Percentiles rank a stretch among this genome's conserved stretches.
phyloP scores from a whole-genome alignment of 2,329 filamentous ascomycete species.

The Westerdykella ornata region DNA sequence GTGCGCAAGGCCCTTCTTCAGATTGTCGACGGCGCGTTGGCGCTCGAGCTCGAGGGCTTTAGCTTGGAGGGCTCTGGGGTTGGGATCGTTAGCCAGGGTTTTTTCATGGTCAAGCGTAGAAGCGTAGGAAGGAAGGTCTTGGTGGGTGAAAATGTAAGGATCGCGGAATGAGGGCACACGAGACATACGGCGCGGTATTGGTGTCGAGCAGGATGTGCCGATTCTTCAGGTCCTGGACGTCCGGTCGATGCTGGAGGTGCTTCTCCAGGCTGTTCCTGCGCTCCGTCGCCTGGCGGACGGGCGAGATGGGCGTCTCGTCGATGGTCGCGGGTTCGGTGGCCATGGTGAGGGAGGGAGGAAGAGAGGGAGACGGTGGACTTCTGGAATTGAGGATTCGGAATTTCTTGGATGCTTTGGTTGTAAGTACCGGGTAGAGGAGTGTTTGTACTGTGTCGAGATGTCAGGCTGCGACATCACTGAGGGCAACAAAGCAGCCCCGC shows the following conservation, averaged over 20 bases:
- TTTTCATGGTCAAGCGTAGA: neutral
- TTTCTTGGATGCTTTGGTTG: no score
- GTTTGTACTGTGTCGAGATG: no score
- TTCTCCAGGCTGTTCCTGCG: constrained; percentile 52
- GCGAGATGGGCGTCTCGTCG: constrained; percentile 39
- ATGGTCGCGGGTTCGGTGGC: constrained; percentile 21
- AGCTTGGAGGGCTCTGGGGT: constrained; percentile 53
- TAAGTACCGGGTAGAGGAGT: no score
- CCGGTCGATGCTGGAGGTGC: constrained; percentile 44
- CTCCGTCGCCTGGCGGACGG: constrained; percentile 46
- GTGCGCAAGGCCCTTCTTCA: constrained; percentile 59
- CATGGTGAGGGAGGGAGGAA: constrained; percentile 15
- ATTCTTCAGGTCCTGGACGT: constrained; percentile 58
- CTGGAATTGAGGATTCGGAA: neutral
- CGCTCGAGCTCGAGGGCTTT: constrained; percentile 58
- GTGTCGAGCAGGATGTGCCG: constrained; percentile 62
- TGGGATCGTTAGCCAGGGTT: neutral
- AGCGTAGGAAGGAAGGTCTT: no score
- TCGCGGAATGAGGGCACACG: neutral
- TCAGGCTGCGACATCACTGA: no score
- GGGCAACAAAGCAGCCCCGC: no score
- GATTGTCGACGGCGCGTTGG: constrained; percentile 54
- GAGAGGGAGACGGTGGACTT: neutral
- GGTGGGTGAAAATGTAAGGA: neutral
- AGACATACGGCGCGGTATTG: constrained; percentile 57